phyloP scores from a whole-genome alignment of 805 yeast species.

The Candida railenensis region DNA sequence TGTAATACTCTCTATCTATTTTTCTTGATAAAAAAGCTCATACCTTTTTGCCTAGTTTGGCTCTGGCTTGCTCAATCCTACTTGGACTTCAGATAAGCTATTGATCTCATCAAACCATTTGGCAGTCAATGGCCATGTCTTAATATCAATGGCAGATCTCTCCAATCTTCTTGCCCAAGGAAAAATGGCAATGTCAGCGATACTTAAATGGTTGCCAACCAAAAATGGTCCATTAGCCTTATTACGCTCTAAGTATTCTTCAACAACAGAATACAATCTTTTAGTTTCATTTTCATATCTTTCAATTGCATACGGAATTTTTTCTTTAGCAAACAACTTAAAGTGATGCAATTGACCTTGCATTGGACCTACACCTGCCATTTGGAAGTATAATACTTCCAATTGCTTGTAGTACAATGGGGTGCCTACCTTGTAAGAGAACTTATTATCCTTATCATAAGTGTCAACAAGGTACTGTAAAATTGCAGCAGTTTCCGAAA shows the following conservation, averaged over 20 bases:
- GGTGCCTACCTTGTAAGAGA: conserved; percentile 35
- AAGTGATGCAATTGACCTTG: conserved; percentile 62
- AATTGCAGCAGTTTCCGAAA: conserved; percentile 65
- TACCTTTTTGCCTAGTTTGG: no score
- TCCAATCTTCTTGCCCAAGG: conserved; percentile 41
- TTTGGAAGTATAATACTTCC: conserved; percentile 56
- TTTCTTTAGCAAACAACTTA: conserved; percentile 42
- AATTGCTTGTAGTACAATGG: conserved; percentile 49
- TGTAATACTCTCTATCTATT: no score
- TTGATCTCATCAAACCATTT: neutral
- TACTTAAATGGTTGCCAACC: conserved; percentile 57
- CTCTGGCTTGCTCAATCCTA: neutral
- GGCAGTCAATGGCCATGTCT: neutral
- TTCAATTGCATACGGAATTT: conserved; percentile 52
- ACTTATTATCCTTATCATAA: conserved; percentile 55
- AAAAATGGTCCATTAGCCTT: conserved; percentile 46
- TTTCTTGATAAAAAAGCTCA: no score
- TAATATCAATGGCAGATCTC: neutral
- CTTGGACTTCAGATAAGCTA: neutral
- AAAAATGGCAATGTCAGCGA: conserved; percentile 55
- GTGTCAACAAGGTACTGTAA: conserved; percentile 57
- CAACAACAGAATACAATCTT: conserved; percentile 55
- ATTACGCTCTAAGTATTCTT: conserved; percentile 47
- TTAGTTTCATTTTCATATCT: conserved; percentile 50
- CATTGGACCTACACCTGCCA: conserved; percentile 61